Base-by-base conservation (phyloP, 2,329 filamentous ascomycete genomes). In the Fusarium sp. region DNA sequence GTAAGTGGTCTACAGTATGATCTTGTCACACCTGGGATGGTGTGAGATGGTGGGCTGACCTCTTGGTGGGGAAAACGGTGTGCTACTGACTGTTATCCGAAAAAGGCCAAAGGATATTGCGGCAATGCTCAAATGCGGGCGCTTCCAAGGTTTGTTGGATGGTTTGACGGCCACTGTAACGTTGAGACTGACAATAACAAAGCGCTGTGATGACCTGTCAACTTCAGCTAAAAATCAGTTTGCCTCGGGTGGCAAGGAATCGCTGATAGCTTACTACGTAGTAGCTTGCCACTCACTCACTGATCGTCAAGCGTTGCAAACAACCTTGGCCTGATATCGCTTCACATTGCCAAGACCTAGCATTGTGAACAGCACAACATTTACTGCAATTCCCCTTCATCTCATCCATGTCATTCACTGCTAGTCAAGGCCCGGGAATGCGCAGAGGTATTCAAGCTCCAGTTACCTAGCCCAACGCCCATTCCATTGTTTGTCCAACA, bases 401-500 rank as follows among this genome's bases (percentile, higher is more conserved):
- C 3, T 19, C 19, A 19, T 19, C 19, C 19, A 19, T 19, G 19
- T 19, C 19, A 19, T 19, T 19, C 19, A 19, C 19, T 19, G 19
- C 19, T 19, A 19, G 19, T 19, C 19, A 19, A 19, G 29, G 36
- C 10, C 5, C n/a, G 57, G 57, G 49, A 61, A 60, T 60, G 57
- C 6, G 7, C 47, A 41, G 34, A 55, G 56, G 57, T 38, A 61
- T 60, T 60, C 29, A 36, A 11, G 36, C 48, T 60, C 56, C 6
- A 48, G 36, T 38, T 24, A 38, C 36, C 36, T 22, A 22, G 36
- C 36, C 42, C 57, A 61, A 60, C 56, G 24, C 11, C 29, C 57
- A 61, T 60, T 60, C 57, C 57, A 60, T 22, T 22, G 34, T 26
- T 35, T 60, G 57, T 49, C 56, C 56, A 44, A 19, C 31, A 55